A percentile compares a stretch with the other conserved stretches of the same genome.
These are phyloP conservation scores for Naganishia liquefaciens DNA, from an alignment of 1,284 basidiomycete genomes.

Conservation along the genomic window DNA sequence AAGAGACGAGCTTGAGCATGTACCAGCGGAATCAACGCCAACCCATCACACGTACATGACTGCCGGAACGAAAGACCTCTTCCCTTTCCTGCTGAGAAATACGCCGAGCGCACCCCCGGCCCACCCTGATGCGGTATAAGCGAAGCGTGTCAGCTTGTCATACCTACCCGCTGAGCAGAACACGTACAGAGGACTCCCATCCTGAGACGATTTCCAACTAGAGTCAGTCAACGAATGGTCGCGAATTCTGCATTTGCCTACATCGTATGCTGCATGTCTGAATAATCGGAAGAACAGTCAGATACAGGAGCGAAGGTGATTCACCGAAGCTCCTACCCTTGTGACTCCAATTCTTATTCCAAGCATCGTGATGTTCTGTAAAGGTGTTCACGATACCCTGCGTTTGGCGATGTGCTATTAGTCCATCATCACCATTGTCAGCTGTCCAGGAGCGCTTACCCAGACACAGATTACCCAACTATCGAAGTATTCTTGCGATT, in stretches of 20 bases:
- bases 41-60: slow-evolving; percentile 64
- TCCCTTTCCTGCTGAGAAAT: slow-evolving; percentile 77
- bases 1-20: background rate
- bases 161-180: background rate
- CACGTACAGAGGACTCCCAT: slow-evolving; percentile 64
- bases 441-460: slow-evolving; percentile 58
- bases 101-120: slow-evolving; percentile 85
- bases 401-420: background rate
- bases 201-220: slow-evolving; percentile 43
- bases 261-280: slow-evolving; percentile 88
- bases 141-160: slow-evolving; percentile 12
- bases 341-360: slow-evolving; percentile 66
- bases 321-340: slow-evolving; percentile 58
- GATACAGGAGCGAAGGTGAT: background rate
- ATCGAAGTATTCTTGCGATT: slow-evolving; percentile 83
- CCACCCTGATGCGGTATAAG: slow-evolving; percentile 82
- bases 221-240: slow-evolving; percentile 40
- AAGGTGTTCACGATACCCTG: slow-evolving; percentile 79
- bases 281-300: background rate
- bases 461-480: slow-evolving; percentile 84
- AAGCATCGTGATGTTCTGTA: slow-evolving; percentile 77
- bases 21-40: background rate
- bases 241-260: slow-evolving; percentile 50
- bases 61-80: slow-evolving; percentile 78
- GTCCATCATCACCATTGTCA: too few relatives aligned